phyloP scores from a whole-genome alignment of 2,329 filamentous ascomycete genomes.

The Aureobasidium sp. region DNA sequence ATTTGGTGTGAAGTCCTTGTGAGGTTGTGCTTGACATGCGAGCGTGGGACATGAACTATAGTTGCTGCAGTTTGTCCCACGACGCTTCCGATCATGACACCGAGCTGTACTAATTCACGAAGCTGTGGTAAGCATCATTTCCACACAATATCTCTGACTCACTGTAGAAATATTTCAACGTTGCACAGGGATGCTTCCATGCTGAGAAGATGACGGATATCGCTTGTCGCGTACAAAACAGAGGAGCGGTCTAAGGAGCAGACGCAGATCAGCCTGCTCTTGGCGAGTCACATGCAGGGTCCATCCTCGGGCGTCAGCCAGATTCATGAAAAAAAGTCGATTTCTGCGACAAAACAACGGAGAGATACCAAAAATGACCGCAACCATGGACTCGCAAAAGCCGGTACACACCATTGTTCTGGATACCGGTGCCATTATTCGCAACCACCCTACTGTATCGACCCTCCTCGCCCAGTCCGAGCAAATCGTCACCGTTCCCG shows the following conservation, averaged over 20 bases:
- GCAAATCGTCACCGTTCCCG: slow-evolving; percentile 72
- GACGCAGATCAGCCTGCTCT: not conserved
- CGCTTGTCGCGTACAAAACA: not conserved
- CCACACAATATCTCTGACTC: not conserved
- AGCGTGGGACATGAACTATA: not conserved
- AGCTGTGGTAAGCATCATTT: not conserved
- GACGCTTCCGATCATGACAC: not conserved
- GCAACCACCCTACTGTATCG: slow-evolving; percentile 80
- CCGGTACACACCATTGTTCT: slow-evolving; percentile 76
- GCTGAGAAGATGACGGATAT: not conserved
- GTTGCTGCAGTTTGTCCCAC: not conserved
- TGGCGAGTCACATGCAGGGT: not conserved
- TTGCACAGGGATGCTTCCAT: not conserved
- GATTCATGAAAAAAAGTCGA: not conserved
- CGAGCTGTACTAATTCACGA: not conserved
- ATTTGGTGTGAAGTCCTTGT: not conserved
- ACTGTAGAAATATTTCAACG: not conserved
- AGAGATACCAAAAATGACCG: not conserved
- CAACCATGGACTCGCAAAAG: slow-evolving; percentile 43
- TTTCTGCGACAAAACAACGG: not conserved
- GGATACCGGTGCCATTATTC: slow-evolving; percentile 88
- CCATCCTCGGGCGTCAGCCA: not conserved
- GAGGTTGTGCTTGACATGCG: not conserved
- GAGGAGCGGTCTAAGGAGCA: not conserved
- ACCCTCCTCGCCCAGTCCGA: slow-evolving; percentile 73